Conservation (phyloP, 306 rosid species). For the Acacia melanoxylon region DNA sequence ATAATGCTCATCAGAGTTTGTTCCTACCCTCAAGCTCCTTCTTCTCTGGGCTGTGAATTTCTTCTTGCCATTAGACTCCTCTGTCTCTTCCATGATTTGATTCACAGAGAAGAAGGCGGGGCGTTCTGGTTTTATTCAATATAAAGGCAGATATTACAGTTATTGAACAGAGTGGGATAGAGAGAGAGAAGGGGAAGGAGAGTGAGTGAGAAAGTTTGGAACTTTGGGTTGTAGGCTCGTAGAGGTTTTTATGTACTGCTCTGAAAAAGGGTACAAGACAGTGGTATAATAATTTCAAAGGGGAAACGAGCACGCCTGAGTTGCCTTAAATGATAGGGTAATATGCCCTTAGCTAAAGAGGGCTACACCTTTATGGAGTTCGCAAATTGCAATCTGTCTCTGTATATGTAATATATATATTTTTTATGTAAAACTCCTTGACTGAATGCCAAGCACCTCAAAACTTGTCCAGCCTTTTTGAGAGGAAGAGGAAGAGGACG, state of each 20-base stretch:
- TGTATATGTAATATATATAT: too few species aligned
- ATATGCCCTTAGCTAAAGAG: constrained; percentile 29
- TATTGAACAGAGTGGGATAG: neutral
- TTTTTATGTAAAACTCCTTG: constrained; percentile 18
- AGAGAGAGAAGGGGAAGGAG: constrained; percentile 1
- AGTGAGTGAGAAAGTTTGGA: constrained; percentile 1
- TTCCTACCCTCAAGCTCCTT: constrained; percentile 42
- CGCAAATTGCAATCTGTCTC: constrained; percentile 33
- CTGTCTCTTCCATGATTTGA: constrained; percentile 72
- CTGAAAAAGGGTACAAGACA: constrained; percentile 22
- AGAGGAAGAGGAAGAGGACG: neutral
- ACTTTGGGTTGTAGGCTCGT: constrained; percentile 41
- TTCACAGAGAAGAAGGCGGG: constrained; percentile 24
- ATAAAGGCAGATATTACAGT: constrained; percentile 41
- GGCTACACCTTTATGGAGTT: constrained; percentile 40
- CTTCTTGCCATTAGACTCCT: constrained; percentile 63
- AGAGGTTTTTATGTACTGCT: constrained; percentile 46
- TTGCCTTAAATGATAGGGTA: constrained; percentile 46
- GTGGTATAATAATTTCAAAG: constrained; percentile 27
- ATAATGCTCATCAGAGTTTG: constrained; percentile 55
- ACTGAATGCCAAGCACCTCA: constrained; percentile 38
- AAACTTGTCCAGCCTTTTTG: constrained; percentile 26
- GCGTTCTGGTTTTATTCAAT: constrained; percentile 16
- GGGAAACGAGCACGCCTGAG: constrained; percentile 24
- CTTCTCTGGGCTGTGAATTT: constrained; percentile 58